These are phyloP conservation scores for Leptomonas pyrrhocoris DNA, from an alignment of 208 protist species.

Conservation along the genomic window DNA sequence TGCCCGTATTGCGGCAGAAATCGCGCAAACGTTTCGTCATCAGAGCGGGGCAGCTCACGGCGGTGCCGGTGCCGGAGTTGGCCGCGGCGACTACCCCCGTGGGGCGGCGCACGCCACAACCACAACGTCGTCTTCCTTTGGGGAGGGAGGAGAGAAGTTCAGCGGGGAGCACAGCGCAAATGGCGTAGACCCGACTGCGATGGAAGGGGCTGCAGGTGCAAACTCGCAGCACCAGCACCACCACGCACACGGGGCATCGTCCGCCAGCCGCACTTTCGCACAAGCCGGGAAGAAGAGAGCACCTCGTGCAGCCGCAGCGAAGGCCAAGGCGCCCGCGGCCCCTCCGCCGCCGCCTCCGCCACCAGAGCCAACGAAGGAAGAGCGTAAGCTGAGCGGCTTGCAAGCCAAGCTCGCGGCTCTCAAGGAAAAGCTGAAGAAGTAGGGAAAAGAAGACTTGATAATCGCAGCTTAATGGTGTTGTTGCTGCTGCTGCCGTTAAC, in stretches of 20 bases:
- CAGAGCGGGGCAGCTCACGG: slow-evolving; percentile 23
- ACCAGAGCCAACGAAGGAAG: slow-evolving; percentile 71
- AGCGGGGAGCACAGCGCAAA: too few species aligned
- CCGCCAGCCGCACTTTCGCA: background rate
- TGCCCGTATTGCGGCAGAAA: slow-evolving; percentile 59
- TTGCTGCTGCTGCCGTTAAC: background rate
- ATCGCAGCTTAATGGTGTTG: background rate
- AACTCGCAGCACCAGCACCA: background rate
- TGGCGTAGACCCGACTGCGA: background rate
- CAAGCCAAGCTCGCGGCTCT: slow-evolving; percentile 83
- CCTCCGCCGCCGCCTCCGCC: slow-evolving; percentile 39
- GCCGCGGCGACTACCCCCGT: background rate
- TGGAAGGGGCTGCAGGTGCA: background rate
- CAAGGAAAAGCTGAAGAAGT: slow-evolving; percentile 81
- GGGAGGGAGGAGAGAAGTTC: background rate
- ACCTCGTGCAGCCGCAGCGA: slow-evolving; percentile 7
- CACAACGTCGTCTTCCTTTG: background rate
- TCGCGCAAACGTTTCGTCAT: slow-evolving; percentile 53
- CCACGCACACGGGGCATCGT: too few species aligned
- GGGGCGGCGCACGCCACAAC: background rate
- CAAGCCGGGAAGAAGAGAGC: slow-evolving; percentile 13
- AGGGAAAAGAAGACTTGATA: background rate
- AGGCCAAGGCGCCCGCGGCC: slow-evolving; percentile 13
- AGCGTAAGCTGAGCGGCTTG: slow-evolving; percentile 79
- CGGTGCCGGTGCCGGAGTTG: background rate